Evolutionary conservation across 306 rosid species (phyloP), one percentile per base, ranked within the genome.

Genomic region (Echinosophora koreensis): DNA sequence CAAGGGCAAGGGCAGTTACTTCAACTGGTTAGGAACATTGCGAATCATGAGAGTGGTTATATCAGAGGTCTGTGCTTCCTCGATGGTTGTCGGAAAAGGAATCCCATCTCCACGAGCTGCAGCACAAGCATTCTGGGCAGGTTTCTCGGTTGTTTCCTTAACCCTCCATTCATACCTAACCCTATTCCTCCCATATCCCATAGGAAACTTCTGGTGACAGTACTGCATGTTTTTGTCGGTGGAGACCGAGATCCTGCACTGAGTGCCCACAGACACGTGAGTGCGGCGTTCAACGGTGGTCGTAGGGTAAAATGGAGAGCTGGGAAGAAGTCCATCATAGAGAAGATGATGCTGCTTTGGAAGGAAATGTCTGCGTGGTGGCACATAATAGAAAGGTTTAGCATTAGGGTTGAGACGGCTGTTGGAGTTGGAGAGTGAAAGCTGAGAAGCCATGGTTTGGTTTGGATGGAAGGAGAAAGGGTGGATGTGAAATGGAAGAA

Each of bases 31-130:
- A 1, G 84, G 84, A 5, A 80, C 4, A n/a, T 73, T 74, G 0
- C 84, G 76, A 12, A 80, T 74, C 84, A 80, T 80, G n/a, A 80
- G 39, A 0, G 84, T 80, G 35, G 84, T 80, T 0, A 10, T 47
- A 3, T 1, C 2, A 3, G 54, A 34, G 38, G 14, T 14, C 4
- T 65, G 6, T 0, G 74, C 63, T 80, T 74, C 76, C 12, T 56
- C 46, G 4, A 66, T 14, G 0, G 47, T 73, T 4, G 18, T 32
- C 0, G 84, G 84, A 37, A 80, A 80, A 0, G 75, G 80, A 14
- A 22, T 52, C 34, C 4, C 6, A 0, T 3, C 0, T 9, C 16
- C 2, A 30, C 69, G 59, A 16, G n/a, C n/a, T n/a, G 6, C 9
- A 8, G 3, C 17, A 22, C 3, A 18, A 74, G 39, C 6, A 0